Percentiles rank a stretch among this genome's conserved stretches.
phyloP scores from a whole-genome alignment of 306 rosid species.

The Cucurbita argyrosperma region DNA sequence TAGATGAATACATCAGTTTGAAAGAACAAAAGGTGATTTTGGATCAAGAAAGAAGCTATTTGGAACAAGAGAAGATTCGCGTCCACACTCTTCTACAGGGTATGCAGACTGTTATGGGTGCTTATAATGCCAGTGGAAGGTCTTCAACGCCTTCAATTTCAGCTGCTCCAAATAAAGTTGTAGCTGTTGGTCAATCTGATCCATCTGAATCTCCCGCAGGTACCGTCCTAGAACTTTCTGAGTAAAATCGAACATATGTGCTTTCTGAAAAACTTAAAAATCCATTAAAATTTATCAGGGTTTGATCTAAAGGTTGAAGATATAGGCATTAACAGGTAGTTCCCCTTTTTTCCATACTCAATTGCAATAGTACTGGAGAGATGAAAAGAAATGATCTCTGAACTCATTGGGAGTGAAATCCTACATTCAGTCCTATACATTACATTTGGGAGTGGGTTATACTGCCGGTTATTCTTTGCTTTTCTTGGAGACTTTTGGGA shows the following conservation, averaged over 20 bases:
- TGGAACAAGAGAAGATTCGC: slow-evolving; percentile 55
- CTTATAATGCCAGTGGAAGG: slow-evolving; percentile 28
- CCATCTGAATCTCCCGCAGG: not conserved
- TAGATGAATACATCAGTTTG: slow-evolving; percentile 57
- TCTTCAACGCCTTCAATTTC: not conserved
- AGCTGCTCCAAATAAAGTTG: not conserved
- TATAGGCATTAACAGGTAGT: too few species aligned
- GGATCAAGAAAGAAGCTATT: slow-evolving; percentile 38
- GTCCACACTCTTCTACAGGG: slow-evolving; percentile 46
- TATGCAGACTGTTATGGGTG: slow-evolving; percentile 40
- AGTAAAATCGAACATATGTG: not conserved
- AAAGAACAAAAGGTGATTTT: slow-evolving; percentile 54
- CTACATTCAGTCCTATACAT: not conserved
- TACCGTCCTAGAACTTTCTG: not conserved
- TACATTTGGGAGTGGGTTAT: too few species aligned
- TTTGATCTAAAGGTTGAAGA: not conserved
- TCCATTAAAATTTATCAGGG: not conserved
- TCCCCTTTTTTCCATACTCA: not conserved
- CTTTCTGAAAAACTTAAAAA: not conserved
- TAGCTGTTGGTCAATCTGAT: not conserved
- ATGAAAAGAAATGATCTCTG: not conserved
- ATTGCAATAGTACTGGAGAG: not conserved
- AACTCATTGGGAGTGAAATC: not conserved
- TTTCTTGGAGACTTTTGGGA: not conserved
- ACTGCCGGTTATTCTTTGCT: not conserved